Percentiles rank a stretch among this genome's conserved stretches.
Evolutionary conservation across 352 stramenopile genomes (phyloP).

Genomic region (Pythium brassicae): DNA sequence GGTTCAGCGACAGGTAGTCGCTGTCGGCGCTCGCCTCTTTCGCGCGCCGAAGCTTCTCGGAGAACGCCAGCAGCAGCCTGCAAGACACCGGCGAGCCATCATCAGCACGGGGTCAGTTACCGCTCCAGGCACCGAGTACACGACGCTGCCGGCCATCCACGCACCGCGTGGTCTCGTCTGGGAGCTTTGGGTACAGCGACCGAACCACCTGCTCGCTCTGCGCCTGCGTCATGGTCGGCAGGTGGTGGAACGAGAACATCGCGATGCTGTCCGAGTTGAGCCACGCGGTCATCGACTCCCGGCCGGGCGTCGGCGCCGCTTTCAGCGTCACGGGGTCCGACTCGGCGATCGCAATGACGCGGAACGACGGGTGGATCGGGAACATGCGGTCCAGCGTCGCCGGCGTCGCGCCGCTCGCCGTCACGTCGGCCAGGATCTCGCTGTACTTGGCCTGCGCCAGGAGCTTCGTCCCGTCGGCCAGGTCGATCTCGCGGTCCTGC

Average conservation of each 20-base stretch:
- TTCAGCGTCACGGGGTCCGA: slow-evolving; percentile 36
- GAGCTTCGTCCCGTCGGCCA: slow-evolving; percentile 88
- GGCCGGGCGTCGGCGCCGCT: slow-evolving; percentile 21
- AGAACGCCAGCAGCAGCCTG: slow-evolving; percentile 55
- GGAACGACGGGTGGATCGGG: slow-evolving; percentile 86
- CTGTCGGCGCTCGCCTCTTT: slow-evolving; percentile 40
- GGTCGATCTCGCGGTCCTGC: slow-evolving; percentile 83
- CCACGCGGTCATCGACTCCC: slow-evolving; percentile 53
- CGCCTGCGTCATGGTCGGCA: slow-evolving; percentile 29
- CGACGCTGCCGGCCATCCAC: slow-evolving; percentile 9
- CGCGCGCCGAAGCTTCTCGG: slow-evolving; percentile 35
- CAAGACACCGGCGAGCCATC: neutral
- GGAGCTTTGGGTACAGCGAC: slow-evolving; percentile 45
- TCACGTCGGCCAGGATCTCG: slow-evolving; percentile 26
- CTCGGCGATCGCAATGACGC: slow-evolving; percentile 83
- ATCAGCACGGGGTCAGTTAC: neutral
- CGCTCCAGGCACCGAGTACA: too few species aligned
- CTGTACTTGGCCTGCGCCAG: slow-evolving; percentile 56
- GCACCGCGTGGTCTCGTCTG: slow-evolving; percentile 48
- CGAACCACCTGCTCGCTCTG: slow-evolving; percentile 54
- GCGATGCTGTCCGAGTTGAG: slow-evolving; percentile 73
- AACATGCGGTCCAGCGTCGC: slow-evolving; percentile 26
- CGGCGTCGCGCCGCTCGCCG: slow-evolving; percentile 14
- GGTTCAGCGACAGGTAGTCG: slow-evolving; percentile 45
- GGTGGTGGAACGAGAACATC: slow-evolving; percentile 73